A percentile compares a stretch with the other conserved stretches of the same genome.
These are phyloP conservation scores for Sclerotinia subarctica DNA, from an alignment of 2,329 filamentous ascomycete genomes.

Conservation along the genomic window DNA sequence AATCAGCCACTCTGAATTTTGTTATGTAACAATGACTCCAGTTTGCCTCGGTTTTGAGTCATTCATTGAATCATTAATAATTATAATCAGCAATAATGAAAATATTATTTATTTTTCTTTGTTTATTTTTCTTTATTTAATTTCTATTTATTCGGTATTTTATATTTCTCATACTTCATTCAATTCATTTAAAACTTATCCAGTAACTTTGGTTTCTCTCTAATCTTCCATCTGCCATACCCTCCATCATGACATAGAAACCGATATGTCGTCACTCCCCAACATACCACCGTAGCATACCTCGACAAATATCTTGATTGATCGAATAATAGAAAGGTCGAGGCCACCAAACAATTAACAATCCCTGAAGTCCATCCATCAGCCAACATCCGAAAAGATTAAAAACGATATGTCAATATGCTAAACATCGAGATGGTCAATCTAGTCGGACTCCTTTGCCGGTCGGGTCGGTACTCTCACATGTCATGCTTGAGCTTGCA, in stretches of 20 bases:
- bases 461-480: not conserved
- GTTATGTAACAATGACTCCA: slow-evolving; percentile 12
- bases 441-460: not conserved
- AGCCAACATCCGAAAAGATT: not conserved
- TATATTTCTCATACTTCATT: not conserved
- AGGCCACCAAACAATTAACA: not conserved
- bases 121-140: not conserved
- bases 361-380: not conserved
- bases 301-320: not conserved
- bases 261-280: slow-evolving; percentile 9
- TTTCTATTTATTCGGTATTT: not conserved
- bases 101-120: no score
- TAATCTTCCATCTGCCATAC: slow-evolving; percentile 1
- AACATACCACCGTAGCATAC: not conserved
- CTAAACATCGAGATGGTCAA: slow-evolving; percentile 4
- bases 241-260: not conserved
- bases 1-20: slow-evolving; percentile 1
- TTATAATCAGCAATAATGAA: no score
- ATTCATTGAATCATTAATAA: slow-evolving; percentile 2
- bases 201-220: not conserved
- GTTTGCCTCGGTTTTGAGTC: slow-evolving; percentile 10
- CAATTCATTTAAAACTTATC: not conserved
- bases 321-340: not conserved
- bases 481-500: not conserved
- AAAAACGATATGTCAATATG: not conserved